Base-by-base conservation (phyloP, 345 rosid genomes). In the Eucalyptus pumila region DNA sequence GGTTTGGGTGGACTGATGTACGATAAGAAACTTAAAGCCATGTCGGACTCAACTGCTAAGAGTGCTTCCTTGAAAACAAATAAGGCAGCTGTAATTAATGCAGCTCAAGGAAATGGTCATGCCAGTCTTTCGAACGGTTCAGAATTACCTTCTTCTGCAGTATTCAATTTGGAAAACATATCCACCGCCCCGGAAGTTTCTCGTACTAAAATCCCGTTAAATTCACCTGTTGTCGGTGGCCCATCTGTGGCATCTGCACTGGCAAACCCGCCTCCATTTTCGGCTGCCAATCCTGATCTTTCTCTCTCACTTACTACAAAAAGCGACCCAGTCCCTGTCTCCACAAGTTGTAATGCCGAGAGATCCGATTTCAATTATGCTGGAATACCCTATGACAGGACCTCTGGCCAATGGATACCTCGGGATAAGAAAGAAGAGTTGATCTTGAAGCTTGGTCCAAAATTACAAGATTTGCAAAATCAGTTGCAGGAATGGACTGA, bases 401-500 rank as follows among this genome's bases (percentile, higher is more conserved):
- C 94, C 76, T 65, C 88, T 88, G 92, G 91, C 26, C 94, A 92
- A 81, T 92, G 95, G 94, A 87, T 90, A 80, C 91, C 94, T 13
- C 92, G 42, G 87, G 95, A 94, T 87, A 94, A 93, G 91, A 96
- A 92, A 90, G 98, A 94, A 87, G 95, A 94, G 89, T 88, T 91
- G 91, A 91, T 96, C 90, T 67, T 94, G 81, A 94, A 92, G 92
- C 93, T 96, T 27, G 92, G 93, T 62, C 94, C 96, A 4, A 92
- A 92, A 89, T 90, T 91, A 89, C 93, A 50, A 72, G 94, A 94
- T 86, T 89, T 95, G 87, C 94, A 95, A 88, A 95, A 93, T 92
- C 98, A 96, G 90, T 92, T 96, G 49, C 97, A 96, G 89, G 96
- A 94, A 90, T 97, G 99, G 99, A 96, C 96, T 26, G 97, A 97